phyloP scores from a whole-genome alignment of 805 yeast genomes.

The Pichia kluyveri region DNA sequence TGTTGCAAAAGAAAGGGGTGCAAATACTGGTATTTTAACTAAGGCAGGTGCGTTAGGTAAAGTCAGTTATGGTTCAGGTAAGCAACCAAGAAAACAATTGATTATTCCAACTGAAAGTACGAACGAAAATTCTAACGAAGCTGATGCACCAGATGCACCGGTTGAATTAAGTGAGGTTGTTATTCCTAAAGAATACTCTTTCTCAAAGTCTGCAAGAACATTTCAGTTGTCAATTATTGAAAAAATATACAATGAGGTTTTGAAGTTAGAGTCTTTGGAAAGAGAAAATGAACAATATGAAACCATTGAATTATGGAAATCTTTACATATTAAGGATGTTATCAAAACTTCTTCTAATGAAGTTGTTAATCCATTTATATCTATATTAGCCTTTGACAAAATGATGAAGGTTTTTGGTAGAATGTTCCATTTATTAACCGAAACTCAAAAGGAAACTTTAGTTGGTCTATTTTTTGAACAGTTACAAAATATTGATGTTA shows the following conservation, averaged over 20 bases:
- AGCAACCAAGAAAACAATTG: conserved; percentile 81
- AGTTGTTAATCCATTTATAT: conserved; percentile 72
- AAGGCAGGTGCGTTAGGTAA: conserved; percentile 88
- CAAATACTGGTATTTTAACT: conserved; percentile 50
- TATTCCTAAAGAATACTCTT: conserved; percentile 25
- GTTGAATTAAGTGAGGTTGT: conserved; percentile 11
- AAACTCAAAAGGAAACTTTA: conserved; percentile 68
- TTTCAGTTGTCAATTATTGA: conserved; percentile 65
- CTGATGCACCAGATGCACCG: too few species aligned
- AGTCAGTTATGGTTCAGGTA: conserved; percentile 68
- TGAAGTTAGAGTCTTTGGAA: conserved; percentile 69
- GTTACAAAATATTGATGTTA: conserved; percentile 68
- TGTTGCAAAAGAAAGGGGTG: conserved; percentile 76
- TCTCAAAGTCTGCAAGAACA: conserved; percentile 33
- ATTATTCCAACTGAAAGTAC: conserved; percentile 35
- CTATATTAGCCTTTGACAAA: conserved; percentile 74
- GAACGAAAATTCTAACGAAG: conserved; percentile 13
- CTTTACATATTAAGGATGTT: conserved; percentile 64
- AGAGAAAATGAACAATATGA: conserved; percentile 45
- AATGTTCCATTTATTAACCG: conserved; percentile 69
- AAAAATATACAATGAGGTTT: conserved; percentile 63
- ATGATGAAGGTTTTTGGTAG: conserved; percentile 86
- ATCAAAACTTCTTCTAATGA: conserved; percentile 38
- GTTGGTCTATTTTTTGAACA: conserved; percentile 73
- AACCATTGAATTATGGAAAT: conserved; percentile 58